Evolutionary conservation across 495 filamentous ascomycete species (phyloP).

Genomic region (Pseudomonodictys pantanalensis): DNA sequence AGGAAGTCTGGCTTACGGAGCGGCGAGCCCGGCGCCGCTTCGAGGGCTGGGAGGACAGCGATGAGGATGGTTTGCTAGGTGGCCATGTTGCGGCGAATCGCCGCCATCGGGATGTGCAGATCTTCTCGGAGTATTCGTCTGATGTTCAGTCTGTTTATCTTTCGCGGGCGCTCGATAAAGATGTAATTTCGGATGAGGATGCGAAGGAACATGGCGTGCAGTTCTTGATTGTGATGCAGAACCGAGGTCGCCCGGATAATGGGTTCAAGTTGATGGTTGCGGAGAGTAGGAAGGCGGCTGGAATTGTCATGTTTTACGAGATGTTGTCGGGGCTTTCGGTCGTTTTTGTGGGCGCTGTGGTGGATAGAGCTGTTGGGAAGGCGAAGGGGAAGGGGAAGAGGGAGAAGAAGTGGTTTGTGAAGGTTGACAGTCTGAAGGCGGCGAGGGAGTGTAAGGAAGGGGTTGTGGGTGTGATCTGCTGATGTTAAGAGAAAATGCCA

Average conservation of each 20-base stretch:
- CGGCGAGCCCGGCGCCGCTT: not conserved
- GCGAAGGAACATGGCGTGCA: not conserved
- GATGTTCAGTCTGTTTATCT: conserved; percentile 13
- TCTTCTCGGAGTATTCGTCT: not conserved
- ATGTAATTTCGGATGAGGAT: conserved; percentile 15
- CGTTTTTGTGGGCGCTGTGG: conserved; percentile 17
- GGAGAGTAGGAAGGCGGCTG: conserved; percentile 22
- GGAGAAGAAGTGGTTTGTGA: conserved; percentile 3
- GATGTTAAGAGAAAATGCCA: no score
- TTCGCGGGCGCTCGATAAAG: conserved; percentile 11
- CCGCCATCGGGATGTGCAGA: not conserved
- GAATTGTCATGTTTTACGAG: conserved; percentile 22
- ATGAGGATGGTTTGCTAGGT: not conserved
- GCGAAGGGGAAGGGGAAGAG: not conserved
- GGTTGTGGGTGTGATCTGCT: conserved; percentile 18
- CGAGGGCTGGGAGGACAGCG: conserved; percentile 4
- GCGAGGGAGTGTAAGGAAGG: conserved; percentile 7
- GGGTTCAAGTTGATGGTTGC: conserved; percentile 11
- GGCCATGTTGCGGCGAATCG: not conserved
- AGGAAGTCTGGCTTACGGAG: conserved; percentile 4
- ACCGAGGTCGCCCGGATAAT: not conserved
- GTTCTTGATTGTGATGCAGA: conserved; percentile 22
- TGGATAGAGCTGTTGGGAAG: not conserved
- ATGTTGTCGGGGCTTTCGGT: conserved; percentile 18
- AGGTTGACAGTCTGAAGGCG: conserved; percentile 18